Base-by-base conservation (phyloP, 345 rosid species). In the Angophora floribunda region DNA sequence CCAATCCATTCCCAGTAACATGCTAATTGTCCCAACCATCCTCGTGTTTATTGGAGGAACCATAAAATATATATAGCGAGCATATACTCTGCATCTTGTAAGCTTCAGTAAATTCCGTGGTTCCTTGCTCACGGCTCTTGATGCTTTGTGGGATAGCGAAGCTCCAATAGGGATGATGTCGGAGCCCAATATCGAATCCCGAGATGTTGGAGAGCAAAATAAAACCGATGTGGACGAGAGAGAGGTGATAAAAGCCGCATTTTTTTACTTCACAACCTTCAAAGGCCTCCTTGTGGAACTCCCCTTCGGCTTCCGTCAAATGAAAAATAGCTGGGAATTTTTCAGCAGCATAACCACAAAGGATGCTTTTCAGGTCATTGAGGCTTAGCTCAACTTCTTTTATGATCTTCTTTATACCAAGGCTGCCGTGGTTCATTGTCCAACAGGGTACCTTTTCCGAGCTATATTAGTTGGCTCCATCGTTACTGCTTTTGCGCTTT, bases 221-320 rank as follows among this genome's bases (percentile, higher is more conserved):
- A 2, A 52, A 17, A 52, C 57, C 24, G 57, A 17, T 52, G 6
- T 65, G 1, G 75, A 7, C 75, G 41, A 65, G 19, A 65, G 75
- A n/a, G 14, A 7, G 3, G 75, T 65, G 75, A 65, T n/a, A 65
- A 14, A 7, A n/a, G 10, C 15, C 1, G 75, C 75, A 16, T 65
- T 7, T 32, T 6, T 3, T 3, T n/a, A n/a, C 41, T 65, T n/a
- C 19, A 7, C 30, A 30, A 65, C 7, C 36, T 30, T 65, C 78
- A n/a, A 30, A 65, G 10, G 78, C 41, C 19, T 65, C 41, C 78
- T 65, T 30, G 41, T 14, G 41, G 41, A 30, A 13, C 10, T 65
- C 78, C 15, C 13, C 41, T 12, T 65, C 21, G 0, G 0, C 41
- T 1, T 14, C 21, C 1, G 0, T 14, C 17, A n/a, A 6, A 30